A percentile compares a stretch with the other conserved stretches of the same genome.
phyloP scores from a whole-genome alignment of 1,284 basidiomycete genomes.

The Marasmius sp. region DNA sequence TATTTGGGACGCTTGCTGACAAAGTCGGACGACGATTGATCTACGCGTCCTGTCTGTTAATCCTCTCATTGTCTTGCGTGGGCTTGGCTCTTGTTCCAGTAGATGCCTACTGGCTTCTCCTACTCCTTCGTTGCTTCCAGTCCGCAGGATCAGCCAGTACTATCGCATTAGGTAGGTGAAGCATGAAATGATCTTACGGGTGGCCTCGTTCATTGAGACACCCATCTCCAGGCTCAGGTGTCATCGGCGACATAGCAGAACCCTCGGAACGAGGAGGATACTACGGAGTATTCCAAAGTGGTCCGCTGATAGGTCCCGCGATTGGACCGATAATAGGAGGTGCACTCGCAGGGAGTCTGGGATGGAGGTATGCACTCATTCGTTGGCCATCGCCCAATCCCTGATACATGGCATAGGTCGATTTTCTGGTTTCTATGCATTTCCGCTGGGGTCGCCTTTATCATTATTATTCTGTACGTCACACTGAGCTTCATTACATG shows the following conservation, averaged over 20 bases:
- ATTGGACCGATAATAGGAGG: constrained; percentile 63
- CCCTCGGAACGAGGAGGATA: constrained; percentile 54
- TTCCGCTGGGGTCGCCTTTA: constrained; percentile 48
- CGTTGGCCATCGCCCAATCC: background rate
- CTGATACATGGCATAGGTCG: constrained; percentile 37
- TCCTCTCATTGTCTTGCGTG: constrained; percentile 54
- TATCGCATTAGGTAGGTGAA: constrained; percentile 46
- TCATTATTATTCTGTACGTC: constrained; percentile 57
- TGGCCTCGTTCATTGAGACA: background rate
- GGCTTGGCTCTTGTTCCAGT: constrained; percentile 63
- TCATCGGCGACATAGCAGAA: constrained; percentile 56
- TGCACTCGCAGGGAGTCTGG: constrained; percentile 52
- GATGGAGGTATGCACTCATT: constrained; percentile 58
- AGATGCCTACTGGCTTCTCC: constrained; percentile 59
- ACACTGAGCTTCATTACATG: background rate
- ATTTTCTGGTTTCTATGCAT: constrained; percentile 84
- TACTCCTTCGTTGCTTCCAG: constrained; percentile 61
- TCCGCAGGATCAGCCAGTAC: constrained; percentile 62
- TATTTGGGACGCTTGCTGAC: constrained; percentile 65
- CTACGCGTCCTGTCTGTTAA: constrained; percentile 50
- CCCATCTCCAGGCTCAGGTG: constrained; percentile 45
- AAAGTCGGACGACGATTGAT: constrained; percentile 53
- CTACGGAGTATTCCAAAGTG: constrained; percentile 41
- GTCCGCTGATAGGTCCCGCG: constrained; percentile 39
- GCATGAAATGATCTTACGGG: background rate